Percentiles rank a stretch among this genome's conserved stretches.
phyloP scores from a whole-genome alignment of 2,329 filamentous ascomycete species.

The Ophiocordyceps sinensis region DNA sequence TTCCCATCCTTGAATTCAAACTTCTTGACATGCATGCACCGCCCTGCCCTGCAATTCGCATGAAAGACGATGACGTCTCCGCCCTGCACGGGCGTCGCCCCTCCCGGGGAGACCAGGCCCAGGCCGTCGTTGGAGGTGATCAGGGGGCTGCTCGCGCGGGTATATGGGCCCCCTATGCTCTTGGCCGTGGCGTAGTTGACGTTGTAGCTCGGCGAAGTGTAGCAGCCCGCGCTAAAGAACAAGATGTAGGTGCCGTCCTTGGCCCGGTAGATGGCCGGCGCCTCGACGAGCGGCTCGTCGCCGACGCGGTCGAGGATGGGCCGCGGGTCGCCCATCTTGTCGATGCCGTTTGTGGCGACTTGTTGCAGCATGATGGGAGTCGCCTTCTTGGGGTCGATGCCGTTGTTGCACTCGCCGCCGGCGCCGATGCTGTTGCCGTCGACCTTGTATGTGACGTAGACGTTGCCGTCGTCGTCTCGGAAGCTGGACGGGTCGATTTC shows the following conservation, averaged over 20 bases:
- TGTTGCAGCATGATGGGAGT: conserved; percentile 1
- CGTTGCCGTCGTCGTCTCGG: not conserved
- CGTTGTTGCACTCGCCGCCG: conserved; percentile 1
- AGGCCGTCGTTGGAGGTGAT: not conserved
- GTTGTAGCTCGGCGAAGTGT: not conserved
- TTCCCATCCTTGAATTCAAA: not conserved
- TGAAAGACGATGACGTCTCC: not conserved
- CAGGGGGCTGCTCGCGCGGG: not conserved
- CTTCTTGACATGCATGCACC: not conserved
- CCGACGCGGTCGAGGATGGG: not conserved
- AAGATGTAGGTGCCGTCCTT: conserved; percentile 1
- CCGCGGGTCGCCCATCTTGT: not conserved
- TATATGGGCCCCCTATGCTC: not conserved
- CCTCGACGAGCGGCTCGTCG: conserved; percentile 1
- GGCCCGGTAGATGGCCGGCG: not conserved
- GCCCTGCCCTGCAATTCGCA: not conserved
- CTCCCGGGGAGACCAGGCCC: not conserved
- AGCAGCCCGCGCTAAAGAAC: conserved; percentile 1
- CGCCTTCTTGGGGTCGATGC: not conserved
- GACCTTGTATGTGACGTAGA: not conserved
- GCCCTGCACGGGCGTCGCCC: not conserved
- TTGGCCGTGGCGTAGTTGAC: not conserved
- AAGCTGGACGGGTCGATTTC: conserved; percentile 1
- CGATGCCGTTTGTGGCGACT: not conserved
- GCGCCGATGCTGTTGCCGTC: conserved; percentile 1